Conservation (phyloP, 306 rosid genomes). For the Glycyrrhiza uralensis region DNA sequence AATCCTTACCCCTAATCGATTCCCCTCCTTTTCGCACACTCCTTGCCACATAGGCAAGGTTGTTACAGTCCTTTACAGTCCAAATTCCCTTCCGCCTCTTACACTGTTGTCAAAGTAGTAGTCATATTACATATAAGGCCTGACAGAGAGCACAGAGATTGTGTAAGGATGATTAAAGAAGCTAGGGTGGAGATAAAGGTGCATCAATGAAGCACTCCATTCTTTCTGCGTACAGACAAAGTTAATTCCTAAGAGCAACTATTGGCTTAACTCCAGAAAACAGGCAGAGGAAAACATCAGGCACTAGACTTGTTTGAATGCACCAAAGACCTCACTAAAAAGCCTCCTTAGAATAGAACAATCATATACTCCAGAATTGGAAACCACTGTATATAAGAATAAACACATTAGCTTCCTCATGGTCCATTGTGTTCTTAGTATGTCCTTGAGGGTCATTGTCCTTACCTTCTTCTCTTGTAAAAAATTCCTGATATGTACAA, state of each 20-base stretch:
- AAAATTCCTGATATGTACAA: background rate
- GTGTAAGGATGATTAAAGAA: background rate
- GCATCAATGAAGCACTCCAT: slow-evolving; percentile 3
- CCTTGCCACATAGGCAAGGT: background rate
- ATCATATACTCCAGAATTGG: background rate
- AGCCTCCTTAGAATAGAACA: background rate
- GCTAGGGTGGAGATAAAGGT: background rate
- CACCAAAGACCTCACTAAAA: background rate
- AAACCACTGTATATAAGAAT: background rate
- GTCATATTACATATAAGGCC: background rate
- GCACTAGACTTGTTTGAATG: background rate
- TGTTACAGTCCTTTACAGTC: background rate
- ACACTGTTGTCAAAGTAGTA: slow-evolving; percentile 4
- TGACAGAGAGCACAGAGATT: background rate
- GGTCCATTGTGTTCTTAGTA: background rate
- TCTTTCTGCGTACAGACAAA: background rate
- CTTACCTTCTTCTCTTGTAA: background rate
- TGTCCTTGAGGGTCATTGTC: slow-evolving; percentile 1
- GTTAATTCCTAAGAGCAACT: background rate
- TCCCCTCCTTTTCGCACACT: background rate
- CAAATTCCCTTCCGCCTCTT: background rate
- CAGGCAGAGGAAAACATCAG: background rate
- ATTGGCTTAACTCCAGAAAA: background rate
- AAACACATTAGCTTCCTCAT: background rate
- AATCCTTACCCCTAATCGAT: background rate